A percentile compares a stretch with the other conserved stretches of the same genome.
Evolutionary conservation across 805 yeast species (phyloP).

Genomic region (Candida sanyiensis): DNA sequence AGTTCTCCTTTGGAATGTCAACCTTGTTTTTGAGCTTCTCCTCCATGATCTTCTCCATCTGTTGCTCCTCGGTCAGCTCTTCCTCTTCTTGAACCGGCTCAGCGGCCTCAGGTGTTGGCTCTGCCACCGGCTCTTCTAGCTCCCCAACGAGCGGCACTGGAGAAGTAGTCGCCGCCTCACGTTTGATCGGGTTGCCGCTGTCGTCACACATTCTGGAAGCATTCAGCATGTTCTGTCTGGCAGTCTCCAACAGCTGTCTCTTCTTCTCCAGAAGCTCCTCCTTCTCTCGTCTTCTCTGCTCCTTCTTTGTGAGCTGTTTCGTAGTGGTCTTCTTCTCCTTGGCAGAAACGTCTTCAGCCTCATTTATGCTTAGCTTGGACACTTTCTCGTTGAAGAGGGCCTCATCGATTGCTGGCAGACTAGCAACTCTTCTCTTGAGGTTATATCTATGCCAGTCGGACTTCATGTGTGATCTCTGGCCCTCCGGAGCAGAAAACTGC

Average conservation of each 20-base stretch:
- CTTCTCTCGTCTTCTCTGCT: constrained; percentile 36
- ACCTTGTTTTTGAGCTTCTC: constrained; percentile 36
- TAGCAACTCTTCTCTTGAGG: constrained; percentile 89
- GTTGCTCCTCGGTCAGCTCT: constrained; percentile 32
- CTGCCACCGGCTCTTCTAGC: too few species aligned
- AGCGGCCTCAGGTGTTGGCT: constrained; percentile 6
- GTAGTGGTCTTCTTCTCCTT: constrained; percentile 15
- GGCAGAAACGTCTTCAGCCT: constrained; percentile 19
- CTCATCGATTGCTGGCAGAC: constrained; percentile 67
- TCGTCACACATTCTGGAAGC: constrained; percentile 17
- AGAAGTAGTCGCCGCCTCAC: too few species aligned
- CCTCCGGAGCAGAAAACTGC: constrained; percentile 66
- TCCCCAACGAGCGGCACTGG: too few species aligned
- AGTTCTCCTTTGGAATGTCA: constrained; percentile 43
- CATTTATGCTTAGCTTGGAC: constrained; percentile 24
- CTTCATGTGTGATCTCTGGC: constrained; percentile 90
- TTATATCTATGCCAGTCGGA: constrained; percentile 98
- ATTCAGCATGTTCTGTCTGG: constrained; percentile 34
- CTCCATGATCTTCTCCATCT: constrained; percentile 32
- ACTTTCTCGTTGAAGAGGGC: constrained; percentile 68
- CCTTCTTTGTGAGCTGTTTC: constrained; percentile 36
- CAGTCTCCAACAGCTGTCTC: constrained; percentile 34
- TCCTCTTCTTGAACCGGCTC: constrained; percentile 21
- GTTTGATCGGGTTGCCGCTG: constrained; percentile 6
- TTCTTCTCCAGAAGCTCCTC: constrained; percentile 38